Evolutionary conservation across 257 asterid species (phyloP), one percentile per base, ranked within the genome.

Genomic region (Striga asiatica): DNA sequence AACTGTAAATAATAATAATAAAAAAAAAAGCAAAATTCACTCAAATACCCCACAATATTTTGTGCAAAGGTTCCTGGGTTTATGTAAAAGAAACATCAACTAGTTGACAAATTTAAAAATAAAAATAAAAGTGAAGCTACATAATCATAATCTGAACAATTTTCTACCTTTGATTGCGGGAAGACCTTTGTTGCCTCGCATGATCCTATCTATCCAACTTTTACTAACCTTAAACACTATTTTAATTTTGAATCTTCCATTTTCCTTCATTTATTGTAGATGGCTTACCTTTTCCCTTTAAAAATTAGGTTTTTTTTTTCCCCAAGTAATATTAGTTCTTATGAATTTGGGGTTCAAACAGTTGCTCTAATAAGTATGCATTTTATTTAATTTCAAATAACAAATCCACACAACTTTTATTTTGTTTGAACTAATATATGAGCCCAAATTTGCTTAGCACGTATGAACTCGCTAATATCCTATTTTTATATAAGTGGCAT

Each of bases 151-250:
- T 72, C 50, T 64, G 70, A 74, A 56, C 9, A 35, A 65, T n/a
- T 27, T 74, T 23, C 32, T 60, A 43, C 77, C 74, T 62, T 53
- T 61, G 35, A 71, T 74, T 61, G 65, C 65, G 74, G 70, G 73
- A 58, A 53, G 63, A 13, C 62, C 41, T 71, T 62, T 65, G 70
- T 37, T 58, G 65, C 54, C 66, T 50, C 71, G 23, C 56, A 74
- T 46, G 68, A 45, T 41, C 21, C 34, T 50, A 22, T 43, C 38
- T 49, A 62, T 56, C 46, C n/a, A n/a, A n/a, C n/a, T n/a, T n/a
- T n/a, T n/a, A n/a, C n/a, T n/a, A n/a, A n/a, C n/a, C n/a, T n/a
- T n/a, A n/a, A n/a, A n/a, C n/a, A n/a, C n/a, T n/a, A n/a, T n/a
- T n/a, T n/a, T n/a, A n/a, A n/a, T 49, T 58, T 34, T 13, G 10